Conservation (phyloP, 306 rosid genomes). For the Dryas octopetala region DNA sequence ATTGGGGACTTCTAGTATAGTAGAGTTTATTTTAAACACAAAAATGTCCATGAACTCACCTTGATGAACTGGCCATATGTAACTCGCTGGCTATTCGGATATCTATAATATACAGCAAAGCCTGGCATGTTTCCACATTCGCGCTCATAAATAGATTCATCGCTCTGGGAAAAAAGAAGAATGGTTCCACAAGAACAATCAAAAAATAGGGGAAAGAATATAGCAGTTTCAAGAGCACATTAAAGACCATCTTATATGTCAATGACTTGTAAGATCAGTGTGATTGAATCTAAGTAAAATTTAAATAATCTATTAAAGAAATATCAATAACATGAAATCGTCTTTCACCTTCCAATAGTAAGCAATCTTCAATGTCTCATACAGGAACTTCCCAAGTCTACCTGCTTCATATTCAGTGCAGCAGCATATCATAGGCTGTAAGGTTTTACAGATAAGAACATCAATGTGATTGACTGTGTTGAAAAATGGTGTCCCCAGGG, state of each 20-base stretch:
- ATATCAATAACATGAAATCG: constrained; percentile 7
- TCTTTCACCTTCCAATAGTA: constrained; percentile 86
- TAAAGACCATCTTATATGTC: not conserved
- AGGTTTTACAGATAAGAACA: constrained; percentile 88
- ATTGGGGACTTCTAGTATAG: not conserved
- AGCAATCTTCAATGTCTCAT: constrained; percentile 92
- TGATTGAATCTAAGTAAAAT: not conserved
- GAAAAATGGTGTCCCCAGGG: constrained; percentile 97
- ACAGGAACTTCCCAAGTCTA: constrained; percentile 91
- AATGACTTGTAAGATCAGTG: not conserved
- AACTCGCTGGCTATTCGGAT: constrained; percentile 92
- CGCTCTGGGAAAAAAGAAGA: constrained; percentile 62
- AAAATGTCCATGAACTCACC: constrained; percentile 48
- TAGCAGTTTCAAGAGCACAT: not conserved
- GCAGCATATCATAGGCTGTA: constrained; percentile 99
- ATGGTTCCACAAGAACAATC: constrained; percentile 4
- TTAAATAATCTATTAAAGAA: not conserved
- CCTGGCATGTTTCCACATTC: constrained; percentile 99
- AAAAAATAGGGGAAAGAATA: not conserved
- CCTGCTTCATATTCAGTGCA: constrained; percentile 97
- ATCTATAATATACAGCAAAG: constrained; percentile 94
- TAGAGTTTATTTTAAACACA: not conserved
- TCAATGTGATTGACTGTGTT: constrained; percentile 99
- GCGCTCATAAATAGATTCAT: constrained; percentile 91
- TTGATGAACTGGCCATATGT: constrained; percentile 90